Base-by-base conservation (phyloP, 768 basidiomycete species). In the Termitomyces sp. region DNA sequence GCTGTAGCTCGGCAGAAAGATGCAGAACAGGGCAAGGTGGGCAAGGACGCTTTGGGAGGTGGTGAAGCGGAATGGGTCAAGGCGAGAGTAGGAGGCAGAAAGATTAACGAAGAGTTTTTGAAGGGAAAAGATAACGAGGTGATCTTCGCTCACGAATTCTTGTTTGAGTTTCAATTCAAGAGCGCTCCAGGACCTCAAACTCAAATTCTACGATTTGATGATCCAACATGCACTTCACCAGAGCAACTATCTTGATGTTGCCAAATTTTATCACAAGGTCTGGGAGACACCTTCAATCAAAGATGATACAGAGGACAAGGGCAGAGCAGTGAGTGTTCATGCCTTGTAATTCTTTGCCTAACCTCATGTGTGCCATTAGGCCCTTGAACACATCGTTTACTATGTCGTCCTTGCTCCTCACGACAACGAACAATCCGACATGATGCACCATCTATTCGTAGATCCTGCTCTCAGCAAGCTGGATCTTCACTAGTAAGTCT, bases 261-360 rank as follows among this genome's bases (percentile, higher is more conserved):
- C 94, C 39, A 95, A 96, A 70, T 87, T 95, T 66, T 98, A 95
- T 70, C 82, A 96, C 75, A 95, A 95, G 69, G 89, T 99, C 40
- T 98, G 95, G 93, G 95, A 97, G 69, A 98, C 96, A 14, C 92
- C 95, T 6, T 88, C 92, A 46, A 88, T 99, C 74, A 93, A 94
- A 73, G 85, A 86, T 43, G 95, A 97, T 62, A 83, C 81, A 40
- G 80, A 70, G 20, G 84, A 79, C 65, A 89, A 91, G 62, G 87
- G 86, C 40, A 83, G 82, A 65, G 76, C 82, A 45, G 90, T 90
- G 69, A 55, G 88, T 67, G 30, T 34, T 36, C 45, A 46, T 34
- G 4, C 57, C 37, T 62, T 40, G 49, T 48, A 22, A 20, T 1
- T 16, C 26, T 45, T 47, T 43, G 56, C 26, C 56, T 58, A 20